These are phyloP conservation scores for Jamesozyma jinghongensis DNA, from an alignment of 805 yeast species.

Conservation along the genomic window DNA sequence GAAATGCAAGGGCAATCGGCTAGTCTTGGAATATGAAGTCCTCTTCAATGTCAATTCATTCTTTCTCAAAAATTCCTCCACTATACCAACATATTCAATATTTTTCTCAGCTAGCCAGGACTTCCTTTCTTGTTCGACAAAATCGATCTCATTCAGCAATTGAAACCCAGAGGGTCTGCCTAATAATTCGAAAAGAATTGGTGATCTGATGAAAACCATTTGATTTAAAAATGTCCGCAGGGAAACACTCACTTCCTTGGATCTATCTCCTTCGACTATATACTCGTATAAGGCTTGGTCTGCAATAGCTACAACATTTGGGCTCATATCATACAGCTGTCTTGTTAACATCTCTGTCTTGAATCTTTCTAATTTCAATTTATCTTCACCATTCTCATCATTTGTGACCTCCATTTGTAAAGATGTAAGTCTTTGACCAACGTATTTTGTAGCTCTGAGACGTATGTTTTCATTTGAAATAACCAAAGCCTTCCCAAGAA, in stretches of 20 bases:
- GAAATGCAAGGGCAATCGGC: constrained; percentile 51
- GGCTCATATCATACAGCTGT: constrained; percentile 60
- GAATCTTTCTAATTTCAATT: constrained; percentile 7
- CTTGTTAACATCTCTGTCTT: constrained; percentile 44
- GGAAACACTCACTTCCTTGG: constrained; percentile 16
- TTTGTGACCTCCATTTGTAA: constrained; percentile 1
- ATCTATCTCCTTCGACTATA: constrained; percentile 33
- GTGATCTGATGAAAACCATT: constrained; percentile 43
- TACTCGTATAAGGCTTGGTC: constrained; percentile 48
- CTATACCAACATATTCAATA: constrained; percentile 38
- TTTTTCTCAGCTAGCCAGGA: constrained; percentile 50
- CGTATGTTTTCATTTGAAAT: constrained; percentile 46
- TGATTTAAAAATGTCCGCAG: constrained; percentile 32
- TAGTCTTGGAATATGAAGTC: constrained; percentile 5
- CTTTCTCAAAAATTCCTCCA: constrained; percentile 34
- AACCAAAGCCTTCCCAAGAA: constrained; percentile 56
- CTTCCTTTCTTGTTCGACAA: constrained; percentile 55
- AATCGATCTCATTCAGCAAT: constrained; percentile 49
- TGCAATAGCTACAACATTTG: constrained; percentile 46
- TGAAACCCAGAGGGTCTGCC: constrained; percentile 62
- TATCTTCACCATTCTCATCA: constrained; percentile 1
- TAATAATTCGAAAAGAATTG: constrained; percentile 53
- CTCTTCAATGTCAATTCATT: not conserved
- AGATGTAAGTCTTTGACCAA: constrained; percentile 30
- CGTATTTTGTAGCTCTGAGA: constrained; percentile 44